Evolutionary conservation across 371 early-diverging fungal genomes (phyloP).

Genomic region (Mucor racemosus): DNA sequence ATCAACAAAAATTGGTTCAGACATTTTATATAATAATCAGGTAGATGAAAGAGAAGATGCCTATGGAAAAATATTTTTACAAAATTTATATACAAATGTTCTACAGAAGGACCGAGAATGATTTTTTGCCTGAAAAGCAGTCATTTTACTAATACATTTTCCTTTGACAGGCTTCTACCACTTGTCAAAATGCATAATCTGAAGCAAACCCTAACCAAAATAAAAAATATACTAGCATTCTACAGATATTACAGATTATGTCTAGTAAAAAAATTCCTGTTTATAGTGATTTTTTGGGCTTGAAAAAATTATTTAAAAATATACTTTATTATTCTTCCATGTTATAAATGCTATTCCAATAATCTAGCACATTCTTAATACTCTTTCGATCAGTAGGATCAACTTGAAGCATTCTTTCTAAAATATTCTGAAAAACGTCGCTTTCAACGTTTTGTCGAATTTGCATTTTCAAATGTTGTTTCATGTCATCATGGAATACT

Average conservation of each 20-base stretch:
- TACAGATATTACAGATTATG: too few species aligned
- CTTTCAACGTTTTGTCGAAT: slow-evolving; percentile 19
- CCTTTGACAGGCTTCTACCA: not conserved
- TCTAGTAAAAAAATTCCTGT: too few species aligned
- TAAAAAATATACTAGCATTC: too few species aligned
- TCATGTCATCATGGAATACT: slow-evolving; percentile 7
- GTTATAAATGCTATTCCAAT: slow-evolving; percentile 21
- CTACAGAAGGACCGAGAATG: slow-evolving; percentile 20
- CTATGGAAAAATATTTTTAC: not conserved
- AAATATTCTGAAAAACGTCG: not conserved
- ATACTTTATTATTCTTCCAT: slow-evolving; percentile 7
- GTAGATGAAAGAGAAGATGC: not conserved
- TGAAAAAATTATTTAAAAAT: not conserved
- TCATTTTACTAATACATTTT: not conserved
- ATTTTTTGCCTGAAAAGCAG: slow-evolving; percentile 1
- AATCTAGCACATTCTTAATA: slow-evolving; percentile 4
- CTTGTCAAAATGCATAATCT: not conserved
- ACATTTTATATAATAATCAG: slow-evolving; percentile 14
- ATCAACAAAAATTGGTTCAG: slow-evolving; percentile 72
- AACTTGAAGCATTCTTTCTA: slow-evolving; percentile 20
- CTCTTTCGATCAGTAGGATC: slow-evolving; percentile 20
- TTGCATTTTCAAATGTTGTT: slow-evolving; percentile 7
- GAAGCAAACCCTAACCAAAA: not conserved
- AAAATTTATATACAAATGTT: slow-evolving; percentile 6
- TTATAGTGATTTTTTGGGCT: too few species aligned